A percentile compares a stretch with the other conserved stretches of the same genome.
These are phyloP conservation scores for Sicyos baderoa DNA, from an alignment of 306 rosid genomes.

Conservation along the genomic window DNA sequence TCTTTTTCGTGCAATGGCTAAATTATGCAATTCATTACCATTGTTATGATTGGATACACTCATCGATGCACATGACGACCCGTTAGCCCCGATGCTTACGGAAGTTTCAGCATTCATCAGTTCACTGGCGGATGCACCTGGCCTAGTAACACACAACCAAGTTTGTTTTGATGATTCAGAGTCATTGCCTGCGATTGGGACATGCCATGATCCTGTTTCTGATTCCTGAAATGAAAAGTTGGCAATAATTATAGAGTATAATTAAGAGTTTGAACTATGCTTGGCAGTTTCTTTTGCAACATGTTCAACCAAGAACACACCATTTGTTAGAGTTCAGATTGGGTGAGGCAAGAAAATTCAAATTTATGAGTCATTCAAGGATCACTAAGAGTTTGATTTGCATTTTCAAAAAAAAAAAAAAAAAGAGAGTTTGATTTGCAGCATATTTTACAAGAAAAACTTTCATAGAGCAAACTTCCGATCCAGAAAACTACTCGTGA, in stretches of 20 bases:
- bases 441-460: neutral
- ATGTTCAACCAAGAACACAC: neutral
- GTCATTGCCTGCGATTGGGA: slow-evolving; percentile 42
- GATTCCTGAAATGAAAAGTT: slow-evolving; percentile 53
- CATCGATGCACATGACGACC: slow-evolving; percentile 19
- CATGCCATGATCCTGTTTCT: slow-evolving; percentile 77
- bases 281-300: neutral
- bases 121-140: slow-evolving; percentile 22
- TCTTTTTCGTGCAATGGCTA: slow-evolving; percentile 43
- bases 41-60: slow-evolving; percentile 8
- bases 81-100: slow-evolving; percentile 19
- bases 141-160: slow-evolving; percentile 76
- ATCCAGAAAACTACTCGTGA: neutral
- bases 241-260: neutral
- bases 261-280: neutral
- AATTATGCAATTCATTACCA: slow-evolving; percentile 19
- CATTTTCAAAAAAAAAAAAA: no score
- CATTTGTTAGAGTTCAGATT: neutral
- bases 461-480: neutral
- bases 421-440: neutral
- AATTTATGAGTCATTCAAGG: neutral
- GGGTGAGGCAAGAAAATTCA: neutral
- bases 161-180: slow-evolving; percentile 34
- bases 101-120: slow-evolving; percentile 20
- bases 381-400: neutral